A percentile compares a stretch with the other conserved stretches of the same genome.
Conservation (phyloP, 116 monocot species). For the Iris pallida region DNA sequence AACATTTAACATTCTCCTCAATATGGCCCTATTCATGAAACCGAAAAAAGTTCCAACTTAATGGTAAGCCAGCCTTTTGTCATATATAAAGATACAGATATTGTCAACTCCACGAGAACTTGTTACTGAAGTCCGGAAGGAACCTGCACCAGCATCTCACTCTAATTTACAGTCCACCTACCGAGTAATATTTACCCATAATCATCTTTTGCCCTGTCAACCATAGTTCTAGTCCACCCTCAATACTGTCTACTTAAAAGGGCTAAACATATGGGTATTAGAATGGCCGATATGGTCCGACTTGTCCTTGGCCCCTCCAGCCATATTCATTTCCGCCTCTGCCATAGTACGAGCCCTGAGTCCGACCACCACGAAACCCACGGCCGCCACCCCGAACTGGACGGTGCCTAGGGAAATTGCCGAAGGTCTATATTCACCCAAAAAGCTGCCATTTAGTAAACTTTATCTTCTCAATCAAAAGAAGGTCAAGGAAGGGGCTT, state of each 20-base stretch:
- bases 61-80: neutral
- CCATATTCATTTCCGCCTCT: conserved; percentile 23
- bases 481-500: neutral
- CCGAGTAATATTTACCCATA: neutral
- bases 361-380: conserved; percentile 25
- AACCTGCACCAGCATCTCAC: neutral
- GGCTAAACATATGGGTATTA: neutral
- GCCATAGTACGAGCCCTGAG: conserved; percentile 17
- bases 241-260: neutral
- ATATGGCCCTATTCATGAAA: neutral
- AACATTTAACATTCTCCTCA: neutral
- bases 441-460: neutral
- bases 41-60: too few species aligned
- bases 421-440: conserved; percentile 43
- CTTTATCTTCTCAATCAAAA: neutral
- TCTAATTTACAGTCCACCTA: neutral
- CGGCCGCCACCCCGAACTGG: conserved; percentile 31
- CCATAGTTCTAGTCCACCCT: neutral
- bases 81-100: neutral
- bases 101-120: too few species aligned
- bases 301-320: conserved; percentile 19
- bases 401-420: conserved; percentile 40
- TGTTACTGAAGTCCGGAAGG: neutral
- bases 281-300: neutral
- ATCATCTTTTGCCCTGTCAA: neutral